Evolutionary conservation across 768 basidiomycete genomes (phyloP), one percentile per base, ranked within the genome.

Genomic region (Auricularia auricula-judae): DNA sequence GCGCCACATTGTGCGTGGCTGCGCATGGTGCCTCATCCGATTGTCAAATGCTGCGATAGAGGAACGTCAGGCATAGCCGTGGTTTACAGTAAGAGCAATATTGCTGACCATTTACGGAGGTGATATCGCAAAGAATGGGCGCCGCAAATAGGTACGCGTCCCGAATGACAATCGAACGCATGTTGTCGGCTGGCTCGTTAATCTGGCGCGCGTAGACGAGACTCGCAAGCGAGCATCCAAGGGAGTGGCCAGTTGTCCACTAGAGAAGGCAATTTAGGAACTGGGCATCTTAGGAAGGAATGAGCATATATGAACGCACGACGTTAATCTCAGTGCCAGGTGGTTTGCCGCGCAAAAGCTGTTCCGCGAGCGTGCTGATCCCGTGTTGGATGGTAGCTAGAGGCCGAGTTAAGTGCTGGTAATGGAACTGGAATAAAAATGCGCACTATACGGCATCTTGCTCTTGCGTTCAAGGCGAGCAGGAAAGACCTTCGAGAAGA

Each of bases 91-190:
- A 29, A 29, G 29, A 2, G 29, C 29, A 29, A 29, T 29, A 29
- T 29, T 29, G 29, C 66, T 33, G 35, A 66, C 67, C 65, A 62
- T 67, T 64, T 4, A 66, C 67, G 18, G 67, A 68, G 21, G 64
- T 59, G 39, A 69, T 65, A 64, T 69, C 68, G 62, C 68, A 69
- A 21, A 68, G 23, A 47, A 70, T 67, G 4, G 69, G 69, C 10
- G 68, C 66, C 3, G 64, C 69, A 47, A 67, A 70, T 23, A 70
- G 43, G 60, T 67, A 70, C 7, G 69, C 68, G 34, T 70, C 69
- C 8, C 69, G 64, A 1, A 70, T 44, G 34, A 65, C 53, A 23
- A 67, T 61, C 33, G 61, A 44, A 4, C 23, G 43, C 7, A 65
- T 64, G 21, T 68, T 33, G 12, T 68, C 69, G 33, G 63, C 36